Evolutionary conservation across 2,329 filamentous ascomycete species (phyloP), one percentile per base, ranked within the genome.

Genomic region (Falciphora oryzae): DNA sequence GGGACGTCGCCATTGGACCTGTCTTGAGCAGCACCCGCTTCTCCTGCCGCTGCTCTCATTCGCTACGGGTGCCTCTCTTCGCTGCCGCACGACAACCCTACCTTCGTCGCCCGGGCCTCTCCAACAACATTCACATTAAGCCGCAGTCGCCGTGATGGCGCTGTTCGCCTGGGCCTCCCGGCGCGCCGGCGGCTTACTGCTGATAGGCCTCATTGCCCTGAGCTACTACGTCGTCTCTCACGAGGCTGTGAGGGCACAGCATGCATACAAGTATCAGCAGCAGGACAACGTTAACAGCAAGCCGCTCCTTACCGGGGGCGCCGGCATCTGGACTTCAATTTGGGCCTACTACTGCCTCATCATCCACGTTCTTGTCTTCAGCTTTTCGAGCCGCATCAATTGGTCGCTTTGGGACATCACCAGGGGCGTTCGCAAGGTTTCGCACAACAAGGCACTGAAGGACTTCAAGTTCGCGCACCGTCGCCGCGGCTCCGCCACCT

Each of bases 321-420:
- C 77, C 56, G 81, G 83, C 38, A 71, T 80, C 61, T 84, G 78
- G 78, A 84, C 83, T 18, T 73, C 79, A 61, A 38, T 85, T 35
- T 89, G 88, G 70, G 81, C 86, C 62, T 86, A 85, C 70, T 91
- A 90, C 75, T 86, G 83, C 63, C 77, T 90, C 25, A 72, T 89
- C 44, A 83, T 90, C 65, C 89, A 91, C 73, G 65, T 86, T 64
- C 77, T 89, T 64, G 86, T 89, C 69, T 83, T 85, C 67, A 73
- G 81, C 38, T 90, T 91, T 69, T 85, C 87, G 28, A 71, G 88
- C 7, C 83, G 87, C 66, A 84, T 86, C 29, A 85, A 82, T 74
- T 89, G 81, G 78, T 82, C 85, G 22, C 80, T 88, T 62, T 83
- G 82, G 78, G 81, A 82, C 70, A 79, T 89, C 64, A 85, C 84